Base-by-base conservation (phyloP, 225 moss, liverwort and hornwort genomes). In the Pseudisothecium myosuroides region DNA sequence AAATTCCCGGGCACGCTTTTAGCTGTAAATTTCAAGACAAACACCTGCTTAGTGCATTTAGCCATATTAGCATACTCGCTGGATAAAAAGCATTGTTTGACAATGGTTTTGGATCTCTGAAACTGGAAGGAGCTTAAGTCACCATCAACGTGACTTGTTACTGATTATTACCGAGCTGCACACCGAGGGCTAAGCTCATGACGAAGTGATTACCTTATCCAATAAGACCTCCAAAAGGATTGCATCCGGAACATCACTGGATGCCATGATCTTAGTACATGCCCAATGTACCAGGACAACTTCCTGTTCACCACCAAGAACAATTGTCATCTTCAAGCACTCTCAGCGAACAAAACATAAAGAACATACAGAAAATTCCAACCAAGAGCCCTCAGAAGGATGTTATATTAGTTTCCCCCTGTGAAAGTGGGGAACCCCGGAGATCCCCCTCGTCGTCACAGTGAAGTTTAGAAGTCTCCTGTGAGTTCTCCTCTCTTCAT, bases 201-300 rank as follows among this genome's bases (percentile, higher is more conserved):
- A 71, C 76, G 79, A 85, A 74, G 43, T 69, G 10, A 76, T 49
- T 82, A 98, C 98, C 98, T 99, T 97, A 88, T 96, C 95, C 84
- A 96, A 93, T 47, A 96, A 92, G 76, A 96, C 91, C 56, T 96
- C 96, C 89, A 99, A 91, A 78, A 97, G 94, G 80, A 92, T 86
- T 43, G 90, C 92, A 90, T 99, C 99, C 73, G 97, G 95, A 88
- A 94, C 94, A 90, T 97, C 97, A 89, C 87, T 85, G 17, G 99
- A 95, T 87, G 96, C 95, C 81, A 95, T 90, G 86, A 99, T 96
- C 92, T 97, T 99, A 28, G 97, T 92, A 90, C 96, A 97, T 63
- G 99, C 96, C 98, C 98, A 99, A 90, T 99, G 98, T 86, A 99
- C 92, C n/a, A 99, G 93, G 71, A 99, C 99, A 89, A 94, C 92